A percentile compares a stretch with the other conserved stretches of the same genome.
Conservation (phyloP, 768 basidiomycete species). For the Kwoniella mangroviensis region DNA sequence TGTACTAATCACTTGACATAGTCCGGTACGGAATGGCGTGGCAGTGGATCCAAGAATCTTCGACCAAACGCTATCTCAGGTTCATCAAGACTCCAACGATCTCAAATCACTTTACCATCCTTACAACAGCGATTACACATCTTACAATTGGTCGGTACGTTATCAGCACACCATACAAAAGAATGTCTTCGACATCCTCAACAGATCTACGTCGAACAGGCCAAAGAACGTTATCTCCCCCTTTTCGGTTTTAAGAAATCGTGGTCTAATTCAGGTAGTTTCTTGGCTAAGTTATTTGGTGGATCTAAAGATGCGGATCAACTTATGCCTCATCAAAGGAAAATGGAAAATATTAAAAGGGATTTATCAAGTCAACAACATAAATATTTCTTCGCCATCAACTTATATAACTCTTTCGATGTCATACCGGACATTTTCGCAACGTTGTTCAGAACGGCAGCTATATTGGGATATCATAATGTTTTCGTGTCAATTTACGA, state of each 20-base stretch:
- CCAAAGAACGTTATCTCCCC: slow-evolving; percentile 77
- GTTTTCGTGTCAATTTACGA: slow-evolving; percentile 99
- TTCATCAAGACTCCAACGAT: slow-evolving; percentile 44
- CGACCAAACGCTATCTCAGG: slow-evolving; percentile 44
- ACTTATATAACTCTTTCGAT: slow-evolving; percentile 99
- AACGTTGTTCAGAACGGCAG: slow-evolving; percentile 89
- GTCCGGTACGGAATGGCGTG: slow-evolving; percentile 44
- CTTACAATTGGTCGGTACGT: slow-evolving; percentile 79
- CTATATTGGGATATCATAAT: slow-evolving; percentile 94
- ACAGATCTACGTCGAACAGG: slow-evolving; percentile 82
- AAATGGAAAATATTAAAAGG: slow-evolving; percentile 42
- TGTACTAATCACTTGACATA: background rate
- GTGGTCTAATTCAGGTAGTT: slow-evolving; percentile 45
- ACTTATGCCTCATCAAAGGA: slow-evolving; percentile 21
- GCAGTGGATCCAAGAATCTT: slow-evolving; percentile 34
- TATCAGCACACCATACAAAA: slow-evolving; percentile 89
- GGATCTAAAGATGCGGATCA: slow-evolving; percentile 36
- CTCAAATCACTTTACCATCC: slow-evolving; percentile 66
- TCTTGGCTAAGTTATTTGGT: slow-evolving; percentile 42
- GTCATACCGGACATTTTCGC: slow-evolving; percentile 96
- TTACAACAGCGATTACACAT: slow-evolving; percentile 82
- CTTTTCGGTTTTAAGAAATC: slow-evolving; percentile 76
- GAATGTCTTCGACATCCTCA: slow-evolving; percentile 87
- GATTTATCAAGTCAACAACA: slow-evolving; percentile 65
- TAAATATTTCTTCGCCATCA: slow-evolving; percentile 99